Evolutionary conservation across 331 rosid genomes (phyloP), one percentile per base, ranked within the genome.

Genomic region (Cydonia oblonga): DNA sequence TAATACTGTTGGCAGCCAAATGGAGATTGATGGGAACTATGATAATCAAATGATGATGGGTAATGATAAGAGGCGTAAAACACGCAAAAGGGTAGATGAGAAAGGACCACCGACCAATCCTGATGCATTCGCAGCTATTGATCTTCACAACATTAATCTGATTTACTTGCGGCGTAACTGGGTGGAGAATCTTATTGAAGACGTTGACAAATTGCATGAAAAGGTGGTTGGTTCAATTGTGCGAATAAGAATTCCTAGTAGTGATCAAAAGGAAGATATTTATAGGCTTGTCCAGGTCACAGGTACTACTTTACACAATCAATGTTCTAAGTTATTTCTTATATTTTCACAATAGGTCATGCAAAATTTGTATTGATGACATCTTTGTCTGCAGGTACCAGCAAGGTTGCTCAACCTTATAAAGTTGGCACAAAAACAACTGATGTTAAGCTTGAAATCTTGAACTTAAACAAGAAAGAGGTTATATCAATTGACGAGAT

Each of bases 261-360:
- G 83, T 74, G 97, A 89, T 78, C 84, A 84, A 73, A 95, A 91
- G 81, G 93, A 84, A 64, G 98, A 91, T 64, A 81, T 87, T 80
- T 87, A 91, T 79, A 89, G 98, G 86, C 97, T 95, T 87, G 98
- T 89, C 66, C 98, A 88, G 81, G 92, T 95, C 78, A 85, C 84
- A 81, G 98, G 98, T 91, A 89, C 65, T 79, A 68, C 42, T 68
- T 68, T 54, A 25, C 19, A 66, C 53, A 71, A 61, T 56, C 52
- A 20, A 66, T 40, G 68, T 52, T 69, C 65, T 16, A 12, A n/a
- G 61, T 68, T 52, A 25, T 78, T 49, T 76, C 25, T 61, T 62
- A 19, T 49, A 28, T 44, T 62, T 57, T 22, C 61, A 46, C 22
- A 26, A 18, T 75, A 62, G 56, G 59, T 42, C 62, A 53, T 54